A percentile compares a stretch with the other conserved stretches of the same genome.
These are phyloP conservation scores for Seiridium cupressi DNA, from an alignment of 2,329 filamentous ascomycete genomes.

Conservation along the genomic window DNA sequence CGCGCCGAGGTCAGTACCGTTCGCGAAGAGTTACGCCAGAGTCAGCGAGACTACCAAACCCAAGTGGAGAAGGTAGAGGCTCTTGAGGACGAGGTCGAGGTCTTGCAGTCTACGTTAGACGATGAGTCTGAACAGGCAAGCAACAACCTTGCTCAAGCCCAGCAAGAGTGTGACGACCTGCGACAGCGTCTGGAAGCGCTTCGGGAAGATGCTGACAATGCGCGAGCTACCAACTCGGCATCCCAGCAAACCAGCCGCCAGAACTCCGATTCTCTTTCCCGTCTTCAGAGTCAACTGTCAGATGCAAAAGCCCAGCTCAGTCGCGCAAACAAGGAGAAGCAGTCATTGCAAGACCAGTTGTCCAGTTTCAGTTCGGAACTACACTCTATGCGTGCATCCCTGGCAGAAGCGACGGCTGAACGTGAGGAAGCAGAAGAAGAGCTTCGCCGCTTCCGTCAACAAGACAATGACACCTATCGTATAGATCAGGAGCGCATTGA, in stretches of 20 bases:
- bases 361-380: constrained; percentile 59
- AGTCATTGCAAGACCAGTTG: constrained; percentile 62
- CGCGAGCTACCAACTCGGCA: not conserved
- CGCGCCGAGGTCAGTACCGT: constrained; percentile 64
- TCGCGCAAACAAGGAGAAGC: constrained; percentile 58
- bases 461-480: constrained; percentile 57
- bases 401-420: constrained; percentile 60
- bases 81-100: constrained; percentile 74
- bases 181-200: constrained; percentile 29
- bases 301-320: constrained; percentile 58
- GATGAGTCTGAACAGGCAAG: constrained; percentile 62
- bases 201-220: constrained; percentile 14
- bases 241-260: constrained; percentile 5
- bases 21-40: constrained; percentile 68
- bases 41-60: constrained; percentile 60
- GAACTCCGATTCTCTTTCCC: constrained; percentile 40
- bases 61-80: constrained; percentile 65
- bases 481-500: constrained; percentile 69
- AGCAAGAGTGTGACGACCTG: constrained; percentile 41
- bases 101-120: constrained; percentile 65
- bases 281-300: constrained; percentile 55
- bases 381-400: constrained; percentile 52
- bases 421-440: constrained; percentile 65
- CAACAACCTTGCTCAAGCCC: constrained; percentile 41
- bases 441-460: constrained; percentile 52